Conservation (phyloP, 352 stramenopile genomes). For the Globisporangium spiculum region DNA sequence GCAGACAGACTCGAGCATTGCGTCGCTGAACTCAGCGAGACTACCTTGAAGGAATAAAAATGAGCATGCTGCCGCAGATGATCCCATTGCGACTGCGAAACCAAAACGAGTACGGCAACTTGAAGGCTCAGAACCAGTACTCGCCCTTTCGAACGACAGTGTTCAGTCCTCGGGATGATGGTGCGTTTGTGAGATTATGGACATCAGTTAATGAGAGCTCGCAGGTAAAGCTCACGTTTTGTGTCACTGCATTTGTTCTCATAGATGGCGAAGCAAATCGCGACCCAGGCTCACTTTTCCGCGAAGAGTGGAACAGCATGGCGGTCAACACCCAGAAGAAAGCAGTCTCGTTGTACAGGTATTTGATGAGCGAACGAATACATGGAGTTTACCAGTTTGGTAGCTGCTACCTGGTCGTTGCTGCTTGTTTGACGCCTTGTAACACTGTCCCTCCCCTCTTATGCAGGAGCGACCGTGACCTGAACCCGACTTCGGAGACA, state of each 20-base stretch:
- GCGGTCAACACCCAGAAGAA: constrained; percentile 25
- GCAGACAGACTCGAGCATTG: background rate
- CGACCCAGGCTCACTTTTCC: constrained; percentile 38
- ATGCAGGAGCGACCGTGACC: constrained; percentile 38
- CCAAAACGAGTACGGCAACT: constrained; percentile 24
- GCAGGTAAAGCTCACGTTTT: background rate
- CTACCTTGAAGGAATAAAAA: background rate
- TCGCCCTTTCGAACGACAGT: constrained; percentile 43
- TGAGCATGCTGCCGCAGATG: constrained; percentile 26
- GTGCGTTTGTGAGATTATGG: constrained; percentile 6
- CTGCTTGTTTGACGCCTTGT: background rate
- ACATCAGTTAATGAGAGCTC: background rate
- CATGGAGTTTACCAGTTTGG: background rate
- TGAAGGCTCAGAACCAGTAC: constrained; percentile 42
- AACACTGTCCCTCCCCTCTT: background rate
- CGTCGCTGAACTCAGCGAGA: background rate
- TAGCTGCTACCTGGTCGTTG: background rate
- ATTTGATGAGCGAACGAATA: background rate
- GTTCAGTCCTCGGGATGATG: constrained; percentile 30
- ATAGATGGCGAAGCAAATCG: constrained; percentile 19
- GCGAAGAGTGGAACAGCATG: constrained; percentile 44
- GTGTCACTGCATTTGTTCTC: background rate
- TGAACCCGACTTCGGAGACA: constrained; percentile 42
- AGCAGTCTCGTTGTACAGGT: constrained; percentile 30
- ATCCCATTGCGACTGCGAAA: constrained; percentile 48